Conservation (phyloP, 202 grass and related monocot genomes). For the Panicum hallii region DNA sequence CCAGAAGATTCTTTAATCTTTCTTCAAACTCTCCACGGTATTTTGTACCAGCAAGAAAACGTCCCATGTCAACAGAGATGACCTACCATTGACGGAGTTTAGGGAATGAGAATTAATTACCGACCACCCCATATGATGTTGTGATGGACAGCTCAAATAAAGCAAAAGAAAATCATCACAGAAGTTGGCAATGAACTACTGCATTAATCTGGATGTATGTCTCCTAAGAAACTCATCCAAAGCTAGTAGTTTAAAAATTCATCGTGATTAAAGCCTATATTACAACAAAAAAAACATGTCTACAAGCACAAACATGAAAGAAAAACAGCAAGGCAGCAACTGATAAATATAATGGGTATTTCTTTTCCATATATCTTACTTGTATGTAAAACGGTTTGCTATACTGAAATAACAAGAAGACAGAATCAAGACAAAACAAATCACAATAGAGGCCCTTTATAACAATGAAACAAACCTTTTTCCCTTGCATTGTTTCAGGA, state of each 20-base stretch:
- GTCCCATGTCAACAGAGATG: constrained; percentile 65
- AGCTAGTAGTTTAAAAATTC: neutral
- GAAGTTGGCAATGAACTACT: neutral
- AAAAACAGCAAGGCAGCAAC: neutral
- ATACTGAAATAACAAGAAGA: neutral
- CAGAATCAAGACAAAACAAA: neutral
- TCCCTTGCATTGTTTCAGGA: constrained; percentile 67
- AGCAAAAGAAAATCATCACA: neutral
- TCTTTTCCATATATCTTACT: neutral
- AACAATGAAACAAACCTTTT: constrained; percentile 45
- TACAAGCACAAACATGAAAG: neutral
- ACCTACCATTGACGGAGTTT: constrained; percentile 38
- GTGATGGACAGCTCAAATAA: neutral
- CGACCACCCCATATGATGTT: neutral
- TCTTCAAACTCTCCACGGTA: constrained; percentile 75
- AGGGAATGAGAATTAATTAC: neutral
- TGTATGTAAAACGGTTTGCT: neutral
- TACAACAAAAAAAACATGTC: neutral
- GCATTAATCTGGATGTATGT: neutral
- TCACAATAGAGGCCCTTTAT: neutral
- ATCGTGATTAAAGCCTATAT: neutral
- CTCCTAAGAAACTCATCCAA: neutral
- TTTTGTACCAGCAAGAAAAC: constrained; percentile 70
- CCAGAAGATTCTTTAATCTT: constrained; percentile 70
- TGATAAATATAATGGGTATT: neutral